A percentile compares a stretch with the other conserved stretches of the same genome.
Evolutionary conservation across 345 rosid genomes (phyloP).

Genomic region (Hirschfeldia incana): DNA sequence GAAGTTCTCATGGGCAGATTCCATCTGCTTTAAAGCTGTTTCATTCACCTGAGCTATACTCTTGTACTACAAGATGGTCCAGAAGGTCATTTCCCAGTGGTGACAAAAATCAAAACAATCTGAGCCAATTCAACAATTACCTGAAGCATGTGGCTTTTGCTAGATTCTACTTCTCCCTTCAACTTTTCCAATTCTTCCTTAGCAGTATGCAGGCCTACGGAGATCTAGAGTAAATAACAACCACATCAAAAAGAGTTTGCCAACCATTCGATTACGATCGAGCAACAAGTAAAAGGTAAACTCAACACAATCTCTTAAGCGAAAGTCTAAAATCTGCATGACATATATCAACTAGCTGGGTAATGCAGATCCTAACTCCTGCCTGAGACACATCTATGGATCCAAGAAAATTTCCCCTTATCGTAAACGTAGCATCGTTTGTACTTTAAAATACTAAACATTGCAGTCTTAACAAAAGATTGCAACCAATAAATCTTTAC

Average conservation of each 20-base stretch:
- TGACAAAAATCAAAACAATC: background rate
- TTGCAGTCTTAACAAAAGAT: conserved; percentile 5
- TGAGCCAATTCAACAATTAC: conserved; percentile 41
- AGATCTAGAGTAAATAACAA: conserved; percentile 45
- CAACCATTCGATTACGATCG: conserved; percentile 4
- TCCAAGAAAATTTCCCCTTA: conserved; percentile 1
- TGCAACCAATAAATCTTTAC: conserved; percentile 9
- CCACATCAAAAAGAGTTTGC: conserved; percentile 21
- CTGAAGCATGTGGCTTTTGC: conserved; percentile 95
- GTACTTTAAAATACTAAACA: conserved; percentile 3
- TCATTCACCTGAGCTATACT: conserved; percentile 93
- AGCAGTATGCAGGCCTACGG: conserved; percentile 51
- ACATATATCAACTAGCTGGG: conserved; percentile 18
- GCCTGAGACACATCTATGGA: background rate
- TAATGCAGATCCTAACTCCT: conserved; percentile 22
- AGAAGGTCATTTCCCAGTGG: conserved; percentile 23
- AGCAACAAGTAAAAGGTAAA: conserved; percentile 17
- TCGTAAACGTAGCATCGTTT: background rate
- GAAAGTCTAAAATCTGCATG: conserved; percentile 15
- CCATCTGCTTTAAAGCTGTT: conserved; percentile 91
- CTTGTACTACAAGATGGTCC: conserved; percentile 68
- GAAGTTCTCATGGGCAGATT: conserved; percentile 76
- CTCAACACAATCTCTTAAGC: background rate
- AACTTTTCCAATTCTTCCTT: conserved; percentile 71
- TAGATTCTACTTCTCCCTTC: conserved; percentile 74